Evolutionary conservation across 768 basidiomycete genomes (phyloP).

Genomic region (Leccinum uliginosum): DNA sequence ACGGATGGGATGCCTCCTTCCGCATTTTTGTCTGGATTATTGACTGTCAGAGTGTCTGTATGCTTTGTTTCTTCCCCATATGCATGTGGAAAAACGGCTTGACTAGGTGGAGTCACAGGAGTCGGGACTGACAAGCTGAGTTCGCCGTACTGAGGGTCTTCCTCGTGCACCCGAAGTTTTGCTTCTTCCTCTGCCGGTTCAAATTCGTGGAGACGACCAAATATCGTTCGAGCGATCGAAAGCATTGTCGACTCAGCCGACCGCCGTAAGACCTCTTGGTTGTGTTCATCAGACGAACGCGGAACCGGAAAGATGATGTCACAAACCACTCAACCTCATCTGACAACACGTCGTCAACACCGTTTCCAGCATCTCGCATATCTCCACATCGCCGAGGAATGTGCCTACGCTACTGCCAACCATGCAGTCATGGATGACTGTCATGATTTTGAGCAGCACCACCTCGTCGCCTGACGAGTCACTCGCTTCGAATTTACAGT

Average conservation of each 20-base stretch:
- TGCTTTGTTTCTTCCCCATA: conserved; percentile 10
- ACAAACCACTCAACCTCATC: conserved; percentile 90
- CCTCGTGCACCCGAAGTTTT: conserved; percentile 48
- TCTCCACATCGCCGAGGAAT: conserved; percentile 85
- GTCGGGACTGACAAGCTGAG: conserved; percentile 57
- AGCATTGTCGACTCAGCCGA: conserved; percentile 91
- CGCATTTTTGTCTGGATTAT: not conserved
- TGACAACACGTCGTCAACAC: conserved; percentile 96
- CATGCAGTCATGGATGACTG: conserved; percentile 81
- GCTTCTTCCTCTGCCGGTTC: conserved; percentile 67
- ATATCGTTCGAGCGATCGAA: conserved; percentile 76
- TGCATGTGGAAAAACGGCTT: conserved; percentile 8
- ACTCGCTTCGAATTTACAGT: conserved; percentile 97
- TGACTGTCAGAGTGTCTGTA: not conserved
- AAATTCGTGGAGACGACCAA: conserved; percentile 63
- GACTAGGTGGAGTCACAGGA: conserved; percentile 24
- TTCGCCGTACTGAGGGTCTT: conserved; percentile 52
- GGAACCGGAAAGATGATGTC: conserved; percentile 1
- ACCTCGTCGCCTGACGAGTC: conserved; percentile 98
- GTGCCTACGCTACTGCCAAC: conserved; percentile 59
- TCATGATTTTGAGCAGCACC: conserved; percentile 86
- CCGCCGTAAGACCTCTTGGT: conserved; percentile 75
- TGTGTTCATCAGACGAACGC: conserved; percentile 14
- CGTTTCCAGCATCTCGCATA: conserved; percentile 98
- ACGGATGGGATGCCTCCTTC: conserved; percentile 33